These are phyloP conservation scores for Populus hybrid DNA, from an alignment of 441 rosid species.

Conservation along the genomic window DNA sequence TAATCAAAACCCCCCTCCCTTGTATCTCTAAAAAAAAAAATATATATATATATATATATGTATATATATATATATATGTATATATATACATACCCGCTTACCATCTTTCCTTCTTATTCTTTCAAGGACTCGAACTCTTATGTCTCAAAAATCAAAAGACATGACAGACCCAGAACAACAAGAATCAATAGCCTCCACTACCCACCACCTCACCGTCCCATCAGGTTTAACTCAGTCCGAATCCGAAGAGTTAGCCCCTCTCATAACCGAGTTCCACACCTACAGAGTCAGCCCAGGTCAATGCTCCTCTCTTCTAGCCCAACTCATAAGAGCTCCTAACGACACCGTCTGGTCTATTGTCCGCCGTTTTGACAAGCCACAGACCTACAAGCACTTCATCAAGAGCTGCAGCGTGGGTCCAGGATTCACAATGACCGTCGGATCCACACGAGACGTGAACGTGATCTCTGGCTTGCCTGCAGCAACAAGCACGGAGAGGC, in stretches of 20 bases:
- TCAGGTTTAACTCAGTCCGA: constrained; percentile 46
- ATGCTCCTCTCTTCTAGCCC: constrained; percentile 66
- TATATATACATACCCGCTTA: background rate
- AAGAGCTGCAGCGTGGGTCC: constrained; percentile 46
- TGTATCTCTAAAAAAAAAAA: no score
- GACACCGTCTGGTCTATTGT: constrained; percentile 63
- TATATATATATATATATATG: no score
- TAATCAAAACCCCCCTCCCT: no score
- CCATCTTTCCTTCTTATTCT: constrained; percentile 6
- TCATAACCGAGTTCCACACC: constrained; percentile 50
- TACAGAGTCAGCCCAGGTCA: constrained; percentile 40
- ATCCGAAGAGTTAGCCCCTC: constrained; percentile 31
- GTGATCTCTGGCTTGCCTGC: constrained; percentile 78
- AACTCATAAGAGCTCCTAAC: constrained; percentile 50
- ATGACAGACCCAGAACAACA: constrained; percentile 24
- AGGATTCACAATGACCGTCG: constrained; percentile 45
- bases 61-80: no score
- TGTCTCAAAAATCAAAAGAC: background rate
- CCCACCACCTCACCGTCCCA: constrained; percentile 44
- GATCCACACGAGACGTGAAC: constrained; percentile 61
- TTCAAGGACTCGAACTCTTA: background rate
- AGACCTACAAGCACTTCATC: constrained; percentile 78
- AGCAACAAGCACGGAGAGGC: constrained; percentile 67
- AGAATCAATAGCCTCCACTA: constrained; percentile 11
- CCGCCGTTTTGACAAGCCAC: constrained; percentile 67